These are phyloP conservation scores for Alternaria infectoria DNA, from an alignment of 2,329 filamentous ascomycete genomes.

Conservation along the genomic window DNA sequence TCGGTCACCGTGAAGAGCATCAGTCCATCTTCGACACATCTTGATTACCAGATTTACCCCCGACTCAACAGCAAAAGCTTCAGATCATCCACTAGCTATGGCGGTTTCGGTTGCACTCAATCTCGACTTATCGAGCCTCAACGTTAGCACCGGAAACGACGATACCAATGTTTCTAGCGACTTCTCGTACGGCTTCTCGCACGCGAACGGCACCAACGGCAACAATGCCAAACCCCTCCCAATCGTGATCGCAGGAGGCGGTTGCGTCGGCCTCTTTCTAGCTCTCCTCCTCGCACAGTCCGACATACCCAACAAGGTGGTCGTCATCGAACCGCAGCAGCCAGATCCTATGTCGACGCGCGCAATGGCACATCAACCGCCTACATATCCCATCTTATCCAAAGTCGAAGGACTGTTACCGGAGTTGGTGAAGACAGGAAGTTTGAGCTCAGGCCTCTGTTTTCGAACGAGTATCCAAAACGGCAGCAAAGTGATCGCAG, in stretches of 20 bases:
- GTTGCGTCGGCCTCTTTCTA: conserved; percentile 51
- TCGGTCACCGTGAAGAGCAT: not conserved
- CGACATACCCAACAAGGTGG: conserved; percentile 40
- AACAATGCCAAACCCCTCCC: conserved; percentile 15
- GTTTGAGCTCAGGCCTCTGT: conserved; percentile 34
- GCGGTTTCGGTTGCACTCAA: not conserved
- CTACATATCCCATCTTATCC: conserved; percentile 49
- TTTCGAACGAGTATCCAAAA: conserved; percentile 34
- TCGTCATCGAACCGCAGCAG: conserved; percentile 40
- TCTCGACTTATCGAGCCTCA: not conserved
- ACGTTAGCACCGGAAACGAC: not conserved
- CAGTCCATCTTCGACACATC: not conserved
- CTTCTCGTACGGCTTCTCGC: not conserved
- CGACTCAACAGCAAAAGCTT: not conserved
- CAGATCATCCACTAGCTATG: not conserved
- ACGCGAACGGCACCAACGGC: not conserved
- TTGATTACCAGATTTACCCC: not conserved
- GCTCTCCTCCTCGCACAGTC: conserved; percentile 48
- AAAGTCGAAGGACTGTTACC: conserved; percentile 45
- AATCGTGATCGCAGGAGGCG: conserved; percentile 50
- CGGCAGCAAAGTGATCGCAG: conserved; percentile 37
- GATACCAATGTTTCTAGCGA: not conserved
- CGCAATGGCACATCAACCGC: conserved; percentile 53
- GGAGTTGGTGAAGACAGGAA: conserved; percentile 38
- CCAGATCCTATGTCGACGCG: conserved; percentile 44